Evolutionary conservation across 495 filamentous ascomycete species (phyloP), one percentile per base, ranked within the genome.

Genomic region (Immersiella caudata): DNA sequence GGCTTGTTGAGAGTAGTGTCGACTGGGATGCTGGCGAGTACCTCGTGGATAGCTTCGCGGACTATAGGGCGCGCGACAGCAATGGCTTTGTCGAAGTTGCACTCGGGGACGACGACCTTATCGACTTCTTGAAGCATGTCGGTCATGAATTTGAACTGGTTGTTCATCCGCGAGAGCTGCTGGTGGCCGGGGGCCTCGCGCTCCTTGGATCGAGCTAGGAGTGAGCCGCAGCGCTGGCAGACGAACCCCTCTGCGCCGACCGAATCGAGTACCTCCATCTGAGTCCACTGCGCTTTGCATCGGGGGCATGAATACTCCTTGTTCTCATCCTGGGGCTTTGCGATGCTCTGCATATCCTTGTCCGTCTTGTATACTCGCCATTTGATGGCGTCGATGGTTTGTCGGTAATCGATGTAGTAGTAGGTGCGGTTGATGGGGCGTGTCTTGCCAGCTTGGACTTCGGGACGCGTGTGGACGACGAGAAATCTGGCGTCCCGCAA

Each of bases 351-450:
- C 68, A 98, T 93, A 22, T 87, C 88, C 74, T 93, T 90, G 62
- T 92, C 92, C 65, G 97, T 82, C 59, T 87, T 86, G 75, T 93
- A 92, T 62, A 97, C 89, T 69, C 92, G 90, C 82, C 90, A 99
- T 73, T 99, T 99, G 82, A 97, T 93, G 16, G 93, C 93, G 78
- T 99, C 95, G 76, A 99, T 91, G 64, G 93, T 91, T 46, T 91
- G 91, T 62, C 94, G 93, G 71, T 95, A 93, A 73, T 97, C 93
- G 79, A 99, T 92, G 80, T 91, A 99, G 80, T 96, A 99, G 81
- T 97, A 97, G 60, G 94, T 96, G 52, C 91, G 87, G 73, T 89
- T 91, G 52, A 90, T 86, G 2, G 93, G 90, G 12, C 93, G 90
- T 67, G 91, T 89, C 52, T 92, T 90, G 33, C 92, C 92, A 67